These are phyloP conservation scores for Metschnikowia proteae DNA, from an alignment of 805 yeast genomes.

Conservation along the genomic window DNA sequence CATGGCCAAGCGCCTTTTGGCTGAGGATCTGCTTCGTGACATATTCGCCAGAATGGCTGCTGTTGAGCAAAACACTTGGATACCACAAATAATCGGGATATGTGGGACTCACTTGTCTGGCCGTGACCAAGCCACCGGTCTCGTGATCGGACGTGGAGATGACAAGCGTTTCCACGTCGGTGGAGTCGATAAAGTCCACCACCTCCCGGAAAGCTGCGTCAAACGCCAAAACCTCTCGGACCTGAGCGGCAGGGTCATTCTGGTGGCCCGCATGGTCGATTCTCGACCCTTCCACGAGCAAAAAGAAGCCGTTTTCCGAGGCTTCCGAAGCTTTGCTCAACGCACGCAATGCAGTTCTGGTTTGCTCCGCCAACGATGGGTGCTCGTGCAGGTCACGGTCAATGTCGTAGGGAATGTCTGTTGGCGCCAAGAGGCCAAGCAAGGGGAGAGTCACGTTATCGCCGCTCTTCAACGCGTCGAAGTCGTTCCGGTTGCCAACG, in stretches of 20 bases:
- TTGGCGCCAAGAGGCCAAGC: conserved; percentile 68
- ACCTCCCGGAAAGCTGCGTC: conserved; percentile 79
- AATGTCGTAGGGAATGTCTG: conserved; percentile 79
- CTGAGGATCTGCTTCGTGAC: conserved; percentile 46
- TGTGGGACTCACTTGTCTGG: conserved; percentile 59
- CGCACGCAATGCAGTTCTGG: conserved; percentile 67
- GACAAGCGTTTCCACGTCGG: conserved; percentile 73
- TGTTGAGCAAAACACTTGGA: conserved; percentile 70
- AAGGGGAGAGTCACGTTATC: conserved; percentile 69
- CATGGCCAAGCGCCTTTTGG: conserved; percentile 29
- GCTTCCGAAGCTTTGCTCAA: conserved; percentile 63
- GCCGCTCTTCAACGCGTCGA: conserved; percentile 54
- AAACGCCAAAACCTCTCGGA: conserved; percentile 82
- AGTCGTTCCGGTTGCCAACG: conserved; percentile 55
- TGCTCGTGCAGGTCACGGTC: conserved; percentile 60
- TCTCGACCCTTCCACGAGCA: conserved; percentile 86
- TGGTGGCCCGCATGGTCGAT: conserved; percentile 95
- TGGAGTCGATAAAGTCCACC: conserved; percentile 58
- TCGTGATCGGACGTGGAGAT: conserved; percentile 91
- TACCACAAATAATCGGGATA: conserved; percentile 90
- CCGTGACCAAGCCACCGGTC: conserved; percentile 90
- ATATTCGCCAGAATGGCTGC: conserved; percentile 75
- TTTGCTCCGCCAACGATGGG: conserved; percentile 81
- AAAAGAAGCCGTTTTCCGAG: conserved; percentile 79
- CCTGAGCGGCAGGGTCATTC: conserved; percentile 94